Base-by-base conservation (phyloP, 139 green algal genomes). In the Pseudopediastrum boryanum region DNA sequence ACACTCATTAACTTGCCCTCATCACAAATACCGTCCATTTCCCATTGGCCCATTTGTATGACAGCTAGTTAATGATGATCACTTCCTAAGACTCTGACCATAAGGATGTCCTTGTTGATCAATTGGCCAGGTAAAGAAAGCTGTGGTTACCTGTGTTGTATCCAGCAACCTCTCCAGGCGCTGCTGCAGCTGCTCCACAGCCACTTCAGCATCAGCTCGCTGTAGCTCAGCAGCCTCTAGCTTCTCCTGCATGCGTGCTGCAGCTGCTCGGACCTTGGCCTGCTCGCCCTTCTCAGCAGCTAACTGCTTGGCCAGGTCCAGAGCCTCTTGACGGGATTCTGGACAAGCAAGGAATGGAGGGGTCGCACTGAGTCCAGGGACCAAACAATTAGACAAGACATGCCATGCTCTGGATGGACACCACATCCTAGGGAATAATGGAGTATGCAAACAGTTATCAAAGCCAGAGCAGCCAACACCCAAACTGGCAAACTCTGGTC, bases 261-360 rank as follows among this genome's bases (percentile, higher is more conserved):
- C 44, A 43, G 74, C 48, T 8, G 51, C 29, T 2, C 35, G 54
- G 23, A 74, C 33, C 61, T 74, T 73, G 62, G 52, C 36, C 44
- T 31, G 38, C 2, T 81, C 74, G 36, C 62, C n/a, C 48, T 74
- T 74, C 7, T 62, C 48, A 31, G 61, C 44, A 27, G 74, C 74
- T 27, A 81, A 63, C 74, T 81, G 74, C 74, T 81, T 81, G 19
- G 74, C 74, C 3, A 81, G 62, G n/a, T 33, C 27, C 27, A 81
- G 74, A 12, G 74, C 64, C 74, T 81, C 74, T 38, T 81, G 62
- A 1, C 74, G 61, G 33, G 25, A 31, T 48, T 81, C 74, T 81
- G 74, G 23, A 12, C 8, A 27, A 9, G 10, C n/a, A 13, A 13
- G 54, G 8, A 27, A 33, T 12, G 59, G 27, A 31, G 27, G 59